A percentile compares a stretch with the other conserved stretches of the same genome.
phyloP scores from a whole-genome alignment of 139 green algal genomes.

The Chlamydomonas sphaeroides region DNA sequence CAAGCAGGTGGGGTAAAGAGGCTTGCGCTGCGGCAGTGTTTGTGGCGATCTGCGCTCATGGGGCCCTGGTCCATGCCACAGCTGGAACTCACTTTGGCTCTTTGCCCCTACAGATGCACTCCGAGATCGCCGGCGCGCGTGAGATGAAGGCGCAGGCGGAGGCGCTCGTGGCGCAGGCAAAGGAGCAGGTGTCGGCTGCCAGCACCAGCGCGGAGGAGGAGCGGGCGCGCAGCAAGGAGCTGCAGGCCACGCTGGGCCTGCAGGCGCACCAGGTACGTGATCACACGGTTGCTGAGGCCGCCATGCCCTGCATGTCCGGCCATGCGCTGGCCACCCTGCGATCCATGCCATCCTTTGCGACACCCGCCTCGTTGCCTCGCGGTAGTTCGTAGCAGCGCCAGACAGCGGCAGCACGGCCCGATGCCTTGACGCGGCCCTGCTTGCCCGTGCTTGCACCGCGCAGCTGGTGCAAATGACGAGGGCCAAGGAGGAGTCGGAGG shows the following conservation, averaged over 20 bases:
- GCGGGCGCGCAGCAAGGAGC: background rate
- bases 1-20: background rate
- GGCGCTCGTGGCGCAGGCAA: background rate
- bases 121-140: constrained; percentile 1
- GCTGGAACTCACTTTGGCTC: no score
- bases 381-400: no score
- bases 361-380: no score
- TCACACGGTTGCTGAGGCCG: no score
- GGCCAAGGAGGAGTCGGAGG: constrained; percentile 1
- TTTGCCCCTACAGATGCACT: background rate
- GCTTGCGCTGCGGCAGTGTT: no score
- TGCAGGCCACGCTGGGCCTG: constrained; percentile 7
- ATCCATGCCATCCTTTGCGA: no score
- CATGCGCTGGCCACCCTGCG: no score
- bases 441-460: background rate
- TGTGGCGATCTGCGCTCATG: background rate
- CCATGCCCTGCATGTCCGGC: no score
- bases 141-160: background rate
- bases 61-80: no score
- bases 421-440: background rate
- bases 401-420: no score
- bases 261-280: constrained; percentile 30
- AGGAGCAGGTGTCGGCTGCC: background rate
- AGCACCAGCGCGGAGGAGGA: constrained; percentile 11
- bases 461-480: constrained; percentile 11